These are phyloP conservation scores for Suillus spraguei DNA, from an alignment of 768 basidiomycete genomes.

Conservation along the genomic window DNA sequence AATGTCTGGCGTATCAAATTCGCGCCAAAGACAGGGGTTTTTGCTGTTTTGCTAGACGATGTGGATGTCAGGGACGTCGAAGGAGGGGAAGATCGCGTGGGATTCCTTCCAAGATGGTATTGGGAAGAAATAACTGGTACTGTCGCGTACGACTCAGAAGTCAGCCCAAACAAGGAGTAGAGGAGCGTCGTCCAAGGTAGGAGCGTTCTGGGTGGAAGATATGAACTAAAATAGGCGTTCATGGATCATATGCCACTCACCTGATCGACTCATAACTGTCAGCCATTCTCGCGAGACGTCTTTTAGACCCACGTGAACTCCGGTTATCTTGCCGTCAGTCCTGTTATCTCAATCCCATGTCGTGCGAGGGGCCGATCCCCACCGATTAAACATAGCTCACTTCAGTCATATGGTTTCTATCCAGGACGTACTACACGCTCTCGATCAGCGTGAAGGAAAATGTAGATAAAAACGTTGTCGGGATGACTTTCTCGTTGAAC, in stretches of 20 bases:
- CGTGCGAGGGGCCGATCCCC: background rate
- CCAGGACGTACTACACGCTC: conserved; percentile 2
- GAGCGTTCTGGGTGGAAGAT: conserved; percentile 25
- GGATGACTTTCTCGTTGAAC: conserved; percentile 20
- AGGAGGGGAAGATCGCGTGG: conserved; percentile 71
- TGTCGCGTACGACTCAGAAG: conserved; percentile 10
- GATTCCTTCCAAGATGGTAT: conserved; percentile 81
- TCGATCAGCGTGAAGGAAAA: conserved; percentile 7
- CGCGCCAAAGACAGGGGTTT: conserved; percentile 58
- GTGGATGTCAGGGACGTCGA: conserved; percentile 57
- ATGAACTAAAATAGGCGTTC: conserved; percentile 21
- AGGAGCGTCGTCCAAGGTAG: conserved; percentile 7
- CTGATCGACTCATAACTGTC: conserved; percentile 17
- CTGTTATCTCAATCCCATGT: conserved; percentile 1
- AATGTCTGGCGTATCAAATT: conserved; percentile 76
- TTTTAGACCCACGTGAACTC: conserved; percentile 29
- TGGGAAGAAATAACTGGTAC: conserved; percentile 36
- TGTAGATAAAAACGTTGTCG: conserved; percentile 9
- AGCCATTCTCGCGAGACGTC: conserved; percentile 11
- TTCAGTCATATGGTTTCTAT: background rate
- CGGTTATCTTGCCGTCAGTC: conserved; percentile 12
- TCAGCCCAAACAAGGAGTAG: conserved; percentile 11
- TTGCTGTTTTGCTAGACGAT: conserved; percentile 48
- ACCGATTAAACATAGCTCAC: background rate
- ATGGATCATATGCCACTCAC: conserved; percentile 15